Percentiles rank a stretch among this genome's conserved stretches.
These are phyloP conservation scores for Talaromyces atroroseus DNA, from an alignment of 2,329 filamentous ascomycete species.

Conservation along the genomic window DNA sequence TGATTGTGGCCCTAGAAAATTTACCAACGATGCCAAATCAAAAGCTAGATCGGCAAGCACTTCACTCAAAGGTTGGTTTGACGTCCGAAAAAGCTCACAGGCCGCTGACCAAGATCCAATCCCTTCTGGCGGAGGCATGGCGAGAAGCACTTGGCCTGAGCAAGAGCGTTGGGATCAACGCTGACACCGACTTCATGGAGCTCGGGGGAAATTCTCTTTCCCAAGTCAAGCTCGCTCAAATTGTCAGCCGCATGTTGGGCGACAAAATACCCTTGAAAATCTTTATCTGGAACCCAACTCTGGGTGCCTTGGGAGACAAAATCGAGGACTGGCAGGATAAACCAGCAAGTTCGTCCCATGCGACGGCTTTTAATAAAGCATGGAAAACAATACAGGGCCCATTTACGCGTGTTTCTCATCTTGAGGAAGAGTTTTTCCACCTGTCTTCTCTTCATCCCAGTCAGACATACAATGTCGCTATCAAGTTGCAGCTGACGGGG, in stretches of 20 bases:
- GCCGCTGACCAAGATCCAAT: not conserved
- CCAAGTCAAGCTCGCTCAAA: not conserved
- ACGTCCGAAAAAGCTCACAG: not conserved
- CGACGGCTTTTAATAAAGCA: too few species aligned
- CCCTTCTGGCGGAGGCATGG: not conserved
- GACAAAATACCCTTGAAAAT: not conserved
- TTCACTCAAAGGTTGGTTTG: not conserved
- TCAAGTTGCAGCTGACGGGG: too few species aligned
- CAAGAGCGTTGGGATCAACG: not conserved
- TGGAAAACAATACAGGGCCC: too few species aligned
- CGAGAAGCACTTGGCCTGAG: not conserved
- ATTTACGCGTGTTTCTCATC: too few species aligned
- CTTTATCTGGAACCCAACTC: not conserved
- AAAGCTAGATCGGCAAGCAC: not conserved
- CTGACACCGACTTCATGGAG: not conserved
- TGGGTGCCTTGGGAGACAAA: not conserved
- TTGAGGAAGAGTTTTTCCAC: too few species aligned
- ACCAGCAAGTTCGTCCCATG: too few species aligned
- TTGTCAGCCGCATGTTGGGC: not conserved
- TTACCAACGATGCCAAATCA: not conserved
- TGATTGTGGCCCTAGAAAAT: not conserved
- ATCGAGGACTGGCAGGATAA: not conserved
- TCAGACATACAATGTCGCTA: too few species aligned
- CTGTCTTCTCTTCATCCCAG: too few species aligned
- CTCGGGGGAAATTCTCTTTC: slow-evolving; percentile 1